Percentiles rank a stretch among this genome's conserved stretches.
Conservation (phyloP, 306 rosid species). For the Betula pendula region DNA sequence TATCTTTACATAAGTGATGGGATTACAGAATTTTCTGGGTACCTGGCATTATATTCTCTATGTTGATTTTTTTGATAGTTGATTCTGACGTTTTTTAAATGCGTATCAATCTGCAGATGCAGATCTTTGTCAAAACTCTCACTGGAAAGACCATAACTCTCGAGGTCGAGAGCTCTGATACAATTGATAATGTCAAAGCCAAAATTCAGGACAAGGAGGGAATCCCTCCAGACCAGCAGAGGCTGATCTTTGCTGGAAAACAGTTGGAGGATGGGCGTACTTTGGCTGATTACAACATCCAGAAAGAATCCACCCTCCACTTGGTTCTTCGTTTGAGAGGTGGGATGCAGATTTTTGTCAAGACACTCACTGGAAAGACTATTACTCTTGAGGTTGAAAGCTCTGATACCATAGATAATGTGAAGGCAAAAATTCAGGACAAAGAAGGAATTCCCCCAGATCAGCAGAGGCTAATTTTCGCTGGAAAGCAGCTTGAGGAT, state of each 20-base stretch:
- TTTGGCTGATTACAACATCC: neutral
- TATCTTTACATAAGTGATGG: too few relatives aligned
- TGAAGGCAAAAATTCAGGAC: neutral
- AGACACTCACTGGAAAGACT: neutral
- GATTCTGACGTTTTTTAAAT: neutral
- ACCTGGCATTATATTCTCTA: neutral
- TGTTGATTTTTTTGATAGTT: neutral
- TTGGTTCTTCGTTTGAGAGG: conserved; percentile 5
- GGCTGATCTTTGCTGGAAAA: neutral
- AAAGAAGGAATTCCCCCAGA: neutral
- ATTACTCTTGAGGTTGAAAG: neutral
- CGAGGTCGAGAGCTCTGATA: conserved; percentile 2
- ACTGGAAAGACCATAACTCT: conserved; percentile 3
- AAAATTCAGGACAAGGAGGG: conserved; percentile 5
- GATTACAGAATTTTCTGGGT: neutral
- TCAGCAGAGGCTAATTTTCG: neutral
- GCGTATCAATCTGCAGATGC: neutral
- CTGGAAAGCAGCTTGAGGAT: neutral
- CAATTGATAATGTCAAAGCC: neutral
- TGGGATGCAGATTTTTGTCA: conserved; percentile 1
- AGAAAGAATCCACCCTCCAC: conserved; percentile 7
- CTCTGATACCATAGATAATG: neutral
- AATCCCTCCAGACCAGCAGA: conserved; percentile 4
- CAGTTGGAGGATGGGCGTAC: neutral
- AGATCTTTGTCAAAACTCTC: conserved; percentile 1